phyloP scores from a whole-genome alignment of 495 filamentous ascomycete species.

The Parathielavia appendiculata region DNA sequence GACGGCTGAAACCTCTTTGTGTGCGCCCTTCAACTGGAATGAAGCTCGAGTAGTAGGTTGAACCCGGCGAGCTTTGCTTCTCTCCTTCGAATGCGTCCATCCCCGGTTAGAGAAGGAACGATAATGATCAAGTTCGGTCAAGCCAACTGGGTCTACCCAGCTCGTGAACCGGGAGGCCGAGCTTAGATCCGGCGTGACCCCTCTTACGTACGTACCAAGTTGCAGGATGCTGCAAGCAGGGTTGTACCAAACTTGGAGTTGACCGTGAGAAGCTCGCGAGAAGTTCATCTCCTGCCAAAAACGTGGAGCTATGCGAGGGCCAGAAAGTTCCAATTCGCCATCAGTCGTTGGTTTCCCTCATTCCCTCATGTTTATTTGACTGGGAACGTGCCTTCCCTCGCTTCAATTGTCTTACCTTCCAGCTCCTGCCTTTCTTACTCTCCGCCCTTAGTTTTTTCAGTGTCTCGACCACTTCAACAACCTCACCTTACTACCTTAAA shows the following conservation, averaged over 20 bases:
- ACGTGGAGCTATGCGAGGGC: slow-evolving; percentile 8
- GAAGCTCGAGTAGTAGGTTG: neutral
- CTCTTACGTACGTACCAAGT: neutral
- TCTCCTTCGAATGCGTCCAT: neutral
- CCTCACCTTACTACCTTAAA: neutral
- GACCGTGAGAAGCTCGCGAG: neutral
- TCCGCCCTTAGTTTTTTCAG: too few relatives aligned
- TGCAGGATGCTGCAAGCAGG: slow-evolving; percentile 11
- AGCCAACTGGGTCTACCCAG: neutral
- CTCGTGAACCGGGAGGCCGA: neutral
- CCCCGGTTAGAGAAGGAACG: neutral
- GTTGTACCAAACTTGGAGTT: slow-evolving; percentile 1
- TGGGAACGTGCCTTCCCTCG: neutral
- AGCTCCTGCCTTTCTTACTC: too few relatives aligned
- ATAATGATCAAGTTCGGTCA: neutral
- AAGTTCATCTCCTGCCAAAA: slow-evolving; percentile 16
- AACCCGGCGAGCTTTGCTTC: neutral
- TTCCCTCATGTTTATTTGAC: neutral
- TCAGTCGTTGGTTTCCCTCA: slow-evolving; percentile 1
- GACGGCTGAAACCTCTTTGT: too few relatives aligned
- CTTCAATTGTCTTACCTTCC: neutral
- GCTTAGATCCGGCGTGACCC: slow-evolving; percentile 1
- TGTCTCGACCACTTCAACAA: too few relatives aligned
- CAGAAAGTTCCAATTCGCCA: neutral
- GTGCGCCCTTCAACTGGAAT: neutral